Conservation (phyloP, 2,329 filamentous ascomycete species). For the Aspergillus brunneoviolaceus region DNA sequence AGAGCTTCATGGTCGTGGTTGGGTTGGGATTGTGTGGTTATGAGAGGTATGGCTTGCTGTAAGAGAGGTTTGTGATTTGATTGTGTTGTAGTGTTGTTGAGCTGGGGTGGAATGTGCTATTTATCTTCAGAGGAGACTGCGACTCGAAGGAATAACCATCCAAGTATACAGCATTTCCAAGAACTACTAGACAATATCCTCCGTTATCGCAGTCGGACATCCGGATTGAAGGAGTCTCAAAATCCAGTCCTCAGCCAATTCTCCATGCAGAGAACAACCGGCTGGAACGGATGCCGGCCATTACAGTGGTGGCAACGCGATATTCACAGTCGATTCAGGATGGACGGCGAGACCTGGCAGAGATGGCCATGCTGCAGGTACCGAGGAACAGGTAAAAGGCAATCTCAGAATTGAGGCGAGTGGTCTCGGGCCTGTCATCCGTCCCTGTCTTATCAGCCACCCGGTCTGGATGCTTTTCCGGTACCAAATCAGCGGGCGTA, state of each 20-base stretch:
- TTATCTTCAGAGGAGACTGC: not conserved
- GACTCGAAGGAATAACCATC: too few species aligned
- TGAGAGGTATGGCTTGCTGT: not conserved
- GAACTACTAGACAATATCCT: not conserved
- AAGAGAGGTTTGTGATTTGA: not conserved
- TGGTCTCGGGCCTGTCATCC: not conserved
- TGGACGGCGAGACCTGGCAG: too few species aligned
- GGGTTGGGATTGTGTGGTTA: too few species aligned
- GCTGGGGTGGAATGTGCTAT: not conserved
- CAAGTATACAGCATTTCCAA: too few species aligned
- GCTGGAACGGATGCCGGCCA: not conserved
- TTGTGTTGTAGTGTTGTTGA: not conserved
- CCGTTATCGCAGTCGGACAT: not conserved
- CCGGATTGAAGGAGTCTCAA: not conserved
- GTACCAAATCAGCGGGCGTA: not conserved
- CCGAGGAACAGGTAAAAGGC: too few species aligned
- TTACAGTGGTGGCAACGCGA: not conserved
- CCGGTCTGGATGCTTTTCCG: not conserved
- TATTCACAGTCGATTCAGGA: not conserved
- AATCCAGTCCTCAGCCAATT: not conserved
- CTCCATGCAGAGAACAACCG: not conserved
- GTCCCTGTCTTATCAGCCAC: not conserved
- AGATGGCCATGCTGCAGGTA: too few species aligned
- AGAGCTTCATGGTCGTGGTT: conserved; percentile 27
- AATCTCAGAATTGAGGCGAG: not conserved